A percentile compares a stretch with the other conserved stretches of the same genome.
phyloP scores from a whole-genome alignment of 331 rosid species.

The Malus hybrid region DNA sequence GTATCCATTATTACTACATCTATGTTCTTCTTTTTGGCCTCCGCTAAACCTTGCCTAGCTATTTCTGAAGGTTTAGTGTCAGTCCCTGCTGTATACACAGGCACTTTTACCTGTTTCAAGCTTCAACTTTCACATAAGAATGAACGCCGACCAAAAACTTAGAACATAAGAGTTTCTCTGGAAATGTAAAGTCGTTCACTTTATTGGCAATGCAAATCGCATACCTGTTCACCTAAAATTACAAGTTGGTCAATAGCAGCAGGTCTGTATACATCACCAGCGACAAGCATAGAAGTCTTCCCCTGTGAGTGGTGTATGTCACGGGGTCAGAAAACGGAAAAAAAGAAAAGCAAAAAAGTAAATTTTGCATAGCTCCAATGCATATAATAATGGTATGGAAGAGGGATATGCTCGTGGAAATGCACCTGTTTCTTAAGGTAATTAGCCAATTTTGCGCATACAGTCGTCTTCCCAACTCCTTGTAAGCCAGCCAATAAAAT shows the following conservation, averaged over 20 bases:
- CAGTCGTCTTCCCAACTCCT: conserved; percentile 99
- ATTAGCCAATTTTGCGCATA: conserved; percentile 82
- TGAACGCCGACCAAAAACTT: neutral
- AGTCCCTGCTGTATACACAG: conserved; percentile 87
- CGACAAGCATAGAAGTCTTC: conserved; percentile 89
- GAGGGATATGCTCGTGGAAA: neutral
- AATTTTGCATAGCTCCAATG: neutral
- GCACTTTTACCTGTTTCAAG: conserved; percentile 78
- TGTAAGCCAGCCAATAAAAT: conserved; percentile 95
- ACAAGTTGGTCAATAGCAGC: conserved; percentile 97
- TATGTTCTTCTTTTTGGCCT: conserved; percentile 81
- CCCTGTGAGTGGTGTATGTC: conserved; percentile 46
- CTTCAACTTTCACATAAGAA: conserved; percentile 34
- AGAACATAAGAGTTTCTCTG: conserved; percentile 18
- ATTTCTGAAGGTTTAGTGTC: conserved; percentile 82
- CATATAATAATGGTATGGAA: neutral
- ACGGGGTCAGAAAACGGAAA: conserved; percentile 18
- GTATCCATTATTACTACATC: conserved; percentile 94
- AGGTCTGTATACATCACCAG: conserved; percentile 97
- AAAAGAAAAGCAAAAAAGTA: neutral
- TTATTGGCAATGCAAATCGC: conserved; percentile 7
- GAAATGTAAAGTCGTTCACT: neutral
- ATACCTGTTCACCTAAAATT: conserved; percentile 93
- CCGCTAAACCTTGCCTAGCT: conserved; percentile 85
- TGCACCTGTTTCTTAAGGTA: conserved; percentile 86